phyloP scores from a whole-genome alignment of 331 rosid genomes.

The Acacia pycnantha region DNA sequence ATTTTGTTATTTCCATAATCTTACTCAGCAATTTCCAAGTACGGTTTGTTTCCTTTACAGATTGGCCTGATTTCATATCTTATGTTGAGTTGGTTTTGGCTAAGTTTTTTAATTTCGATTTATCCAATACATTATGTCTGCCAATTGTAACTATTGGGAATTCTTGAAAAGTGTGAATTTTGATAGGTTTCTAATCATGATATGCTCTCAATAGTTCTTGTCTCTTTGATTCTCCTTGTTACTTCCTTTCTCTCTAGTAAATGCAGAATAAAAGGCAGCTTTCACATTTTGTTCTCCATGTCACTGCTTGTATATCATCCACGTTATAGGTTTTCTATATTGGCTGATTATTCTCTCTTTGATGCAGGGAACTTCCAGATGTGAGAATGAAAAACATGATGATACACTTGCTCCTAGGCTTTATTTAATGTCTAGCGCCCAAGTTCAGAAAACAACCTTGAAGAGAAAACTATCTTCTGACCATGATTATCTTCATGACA shows the following conservation, averaged over 20 bases:
- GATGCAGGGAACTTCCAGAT: slow-evolving; percentile 60
- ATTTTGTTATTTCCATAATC: slow-evolving; percentile 3
- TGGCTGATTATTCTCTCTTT: slow-evolving; percentile 32
- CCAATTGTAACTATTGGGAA: slow-evolving; percentile 1
- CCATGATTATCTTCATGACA: slow-evolving; percentile 33
- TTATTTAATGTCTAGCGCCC: slow-evolving; percentile 33
- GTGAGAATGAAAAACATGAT: slow-evolving; percentile 47
- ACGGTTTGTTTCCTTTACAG: slow-evolving; percentile 8
- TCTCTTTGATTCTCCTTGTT: background rate
- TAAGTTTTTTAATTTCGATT: slow-evolving; percentile 21
- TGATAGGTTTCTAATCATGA: slow-evolving; percentile 19
- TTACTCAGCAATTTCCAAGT: slow-evolving; percentile 24
- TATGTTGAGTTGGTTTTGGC: slow-evolving; percentile 18
- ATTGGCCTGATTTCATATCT: background rate
- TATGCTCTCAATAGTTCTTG: slow-evolving; percentile 11
- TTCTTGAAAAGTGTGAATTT: slow-evolving; percentile 13
- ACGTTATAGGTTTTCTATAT: slow-evolving; percentile 22
- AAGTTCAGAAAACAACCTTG: slow-evolving; percentile 44
- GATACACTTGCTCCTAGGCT: slow-evolving; percentile 31
- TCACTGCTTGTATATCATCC: slow-evolving; percentile 24
- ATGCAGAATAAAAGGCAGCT: background rate
- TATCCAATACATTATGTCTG: slow-evolving; percentile 15
- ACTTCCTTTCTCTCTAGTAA: background rate
- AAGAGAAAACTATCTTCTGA: slow-evolving; percentile 40
- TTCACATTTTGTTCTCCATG: slow-evolving; percentile 18